Base-by-base conservation (phyloP, 805 yeast genomes). In the Wickerhamiella sorbophila region DNA sequence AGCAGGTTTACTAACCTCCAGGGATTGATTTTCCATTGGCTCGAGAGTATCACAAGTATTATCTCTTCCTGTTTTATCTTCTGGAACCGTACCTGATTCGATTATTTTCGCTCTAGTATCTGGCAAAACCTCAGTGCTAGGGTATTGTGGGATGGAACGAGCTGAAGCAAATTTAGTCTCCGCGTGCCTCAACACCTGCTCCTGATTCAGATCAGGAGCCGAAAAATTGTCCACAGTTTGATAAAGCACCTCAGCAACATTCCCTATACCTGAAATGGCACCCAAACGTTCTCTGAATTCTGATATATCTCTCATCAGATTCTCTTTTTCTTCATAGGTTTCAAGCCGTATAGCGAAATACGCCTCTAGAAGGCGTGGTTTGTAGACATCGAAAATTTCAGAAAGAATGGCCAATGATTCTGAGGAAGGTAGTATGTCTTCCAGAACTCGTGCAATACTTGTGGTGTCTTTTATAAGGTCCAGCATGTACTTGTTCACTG, bases 401-500 rank as follows among this genome's bases (percentile, higher is more conserved):
- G 59, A 45, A 27, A 59, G 47, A n/a, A 65, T 51, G 3, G 51
- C 38, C 52, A 45, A 38, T 18, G 53, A 46, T 27, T 52, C 46
- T 15, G 43, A 24, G 22, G 42, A 31, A 1, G 80, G 74, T 32
- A 80, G 60, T 52, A 76, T 75, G 45, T 72, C 70, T 33, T 67
- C 69, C 21, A 79, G 62, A 4, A 77, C 78, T 45, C 73, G 70
- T 2, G 76, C 65, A 21, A 81, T 75, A 0, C 80, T 74, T n/a
- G 66, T 52, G 0, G 84, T 76, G 44, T 80, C 86, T 48, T 74
- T 76, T 36, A 78, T 77, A 32, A 80, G 57, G 1, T 69, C 67
- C 44, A 70, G 76, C 82, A 80, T 78, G 53, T 77, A 80, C 27
- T 57, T 62, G 52, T 77, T 79, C 35, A 75, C 74, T 40, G 69